These are phyloP conservation scores for Priceomyces medius DNA, from an alignment of 805 yeast species.

Conservation along the genomic window DNA sequence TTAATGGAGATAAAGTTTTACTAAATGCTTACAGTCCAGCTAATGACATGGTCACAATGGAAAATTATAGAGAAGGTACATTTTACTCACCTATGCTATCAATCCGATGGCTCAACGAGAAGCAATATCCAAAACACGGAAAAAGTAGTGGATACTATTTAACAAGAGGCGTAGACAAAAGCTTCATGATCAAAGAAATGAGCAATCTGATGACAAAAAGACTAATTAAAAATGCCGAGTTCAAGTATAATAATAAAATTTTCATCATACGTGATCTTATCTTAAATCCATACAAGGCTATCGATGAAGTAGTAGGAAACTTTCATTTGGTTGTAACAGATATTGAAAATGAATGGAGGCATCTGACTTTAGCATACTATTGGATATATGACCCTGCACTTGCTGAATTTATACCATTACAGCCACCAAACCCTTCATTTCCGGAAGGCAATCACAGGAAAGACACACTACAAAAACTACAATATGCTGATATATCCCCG, in stretches of 20 bases:
- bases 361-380: constrained; percentile 34
- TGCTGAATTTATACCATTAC: neutral
- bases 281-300: constrained; percentile 40
- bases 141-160: constrained; percentile 30
- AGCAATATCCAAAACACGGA: constrained; percentile 29
- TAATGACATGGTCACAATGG: constrained; percentile 28
- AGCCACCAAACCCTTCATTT: neutral
- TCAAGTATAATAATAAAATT: neutral
- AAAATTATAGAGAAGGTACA: constrained; percentile 20
- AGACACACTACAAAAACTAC: constrained; percentile 26
- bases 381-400: constrained; percentile 34
- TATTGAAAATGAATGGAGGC: constrained; percentile 41
- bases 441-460: neutral
- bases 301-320: constrained; percentile 42
- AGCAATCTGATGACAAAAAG: neutral
- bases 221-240: neutral
- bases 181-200: constrained; percentile 22
- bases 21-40: constrained; percentile 28
- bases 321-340: constrained; percentile 58
- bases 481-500: constrained; percentile 66
- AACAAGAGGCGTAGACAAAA: constrained; percentile 11
- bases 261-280: constrained; percentile 22
- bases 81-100: constrained; percentile 15
- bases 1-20: constrained; percentile 30
- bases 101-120: constrained; percentile 28